Base-by-base conservation (phyloP, 768 basidiomycete genomes). In the Rhizopogon vesiculosus region DNA sequence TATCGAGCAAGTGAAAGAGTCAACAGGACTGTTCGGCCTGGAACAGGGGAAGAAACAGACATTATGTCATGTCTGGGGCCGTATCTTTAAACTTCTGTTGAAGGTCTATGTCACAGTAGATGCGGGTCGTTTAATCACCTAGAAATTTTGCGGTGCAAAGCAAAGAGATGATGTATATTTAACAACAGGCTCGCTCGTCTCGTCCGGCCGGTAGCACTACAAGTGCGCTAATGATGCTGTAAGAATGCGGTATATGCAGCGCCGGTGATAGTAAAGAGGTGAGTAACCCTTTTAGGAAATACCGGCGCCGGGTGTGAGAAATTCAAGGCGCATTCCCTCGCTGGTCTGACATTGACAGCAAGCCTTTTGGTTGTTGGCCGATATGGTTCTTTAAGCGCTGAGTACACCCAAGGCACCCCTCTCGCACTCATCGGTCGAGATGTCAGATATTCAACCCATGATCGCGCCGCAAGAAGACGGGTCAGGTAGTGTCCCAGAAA, bases 31-130 rank as follows among this genome's bases (percentile, higher is more conserved):
- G 45, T 13, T 33, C 38, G 12, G 19, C 18, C 41, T 41, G 18
- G 18, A 45, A 25, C 25, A 25, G 10, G 25, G 18, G 46, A 48
- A 19, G 45, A 7, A 75, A 78, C 58, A 67, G 68, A 86, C 87
- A 54, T 85, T 82, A 66, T 87, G 88, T 33, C 79, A 76, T 8
- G 77, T 71, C 12, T 86, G 77, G 6, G 73, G 72, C 78, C 4
- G 86, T 84, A 41, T 86, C 83, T 61, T 79, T 85, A 67, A 89
- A 89, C 64, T 87, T 87, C 45, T 81, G 79, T 48, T 80, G 77
- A 22, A 90, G 72, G 69, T 88, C 87, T 33, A 9, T 3, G 9
- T 25, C 25, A 25, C 25, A 25, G 25, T 89, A 38, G 22, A 8
- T 5, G 31, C 35, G 18, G 60, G 18, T 19, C 35, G 42, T 5